Percentiles rank a stretch among this genome's conserved stretches.
Conservation (phyloP, 2,329 filamentous ascomycete genomes). For the Trichoderma afroharzianum region DNA sequence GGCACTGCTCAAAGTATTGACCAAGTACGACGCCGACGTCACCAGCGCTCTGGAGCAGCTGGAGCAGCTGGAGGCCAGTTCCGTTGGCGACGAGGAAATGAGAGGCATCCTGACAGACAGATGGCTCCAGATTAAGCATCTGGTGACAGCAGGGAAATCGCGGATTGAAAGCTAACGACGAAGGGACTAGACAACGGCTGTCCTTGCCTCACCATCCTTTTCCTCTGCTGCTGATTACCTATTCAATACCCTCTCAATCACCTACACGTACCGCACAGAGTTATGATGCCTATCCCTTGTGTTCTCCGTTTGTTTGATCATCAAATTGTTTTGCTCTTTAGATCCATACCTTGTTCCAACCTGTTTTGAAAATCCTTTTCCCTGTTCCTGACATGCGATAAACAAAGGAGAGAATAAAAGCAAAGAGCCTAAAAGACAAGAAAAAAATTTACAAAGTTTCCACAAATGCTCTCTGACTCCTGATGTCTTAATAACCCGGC, state of each 20-base stretch:
- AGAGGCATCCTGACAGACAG: conserved; percentile 21
- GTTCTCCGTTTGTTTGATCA: background rate
- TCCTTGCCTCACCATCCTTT: background rate
- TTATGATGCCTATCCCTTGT: background rate
- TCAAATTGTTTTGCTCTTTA: background rate
- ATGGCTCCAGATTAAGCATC: conserved; percentile 27
- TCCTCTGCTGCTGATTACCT: too few relatives aligned
- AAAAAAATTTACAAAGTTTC: conserved; percentile 3
- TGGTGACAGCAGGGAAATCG: conserved; percentile 22
- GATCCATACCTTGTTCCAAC: background rate
- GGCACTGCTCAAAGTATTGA: conserved; percentile 34
- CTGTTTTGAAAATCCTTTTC: background rate
- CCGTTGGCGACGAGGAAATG: conserved; percentile 28
- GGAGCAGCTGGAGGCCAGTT: conserved; percentile 30
- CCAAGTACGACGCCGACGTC: conserved; percentile 34
- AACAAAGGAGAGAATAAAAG: background rate
- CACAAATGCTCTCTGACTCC: conserved; percentile 3
- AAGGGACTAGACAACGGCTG: background rate
- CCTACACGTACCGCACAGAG: background rate
- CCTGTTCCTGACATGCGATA: background rate
- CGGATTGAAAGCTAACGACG: conserved; percentile 16
- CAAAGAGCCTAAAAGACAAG: background rate
- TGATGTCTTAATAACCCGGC: conserved; percentile 9
- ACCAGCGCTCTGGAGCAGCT: conserved; percentile 31
- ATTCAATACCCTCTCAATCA: background rate